Evolutionary conservation across 2,329 filamentous ascomycete species (phyloP), one percentile per base, ranked within the genome.

Genomic region (Claviceps cyperi): DNA sequence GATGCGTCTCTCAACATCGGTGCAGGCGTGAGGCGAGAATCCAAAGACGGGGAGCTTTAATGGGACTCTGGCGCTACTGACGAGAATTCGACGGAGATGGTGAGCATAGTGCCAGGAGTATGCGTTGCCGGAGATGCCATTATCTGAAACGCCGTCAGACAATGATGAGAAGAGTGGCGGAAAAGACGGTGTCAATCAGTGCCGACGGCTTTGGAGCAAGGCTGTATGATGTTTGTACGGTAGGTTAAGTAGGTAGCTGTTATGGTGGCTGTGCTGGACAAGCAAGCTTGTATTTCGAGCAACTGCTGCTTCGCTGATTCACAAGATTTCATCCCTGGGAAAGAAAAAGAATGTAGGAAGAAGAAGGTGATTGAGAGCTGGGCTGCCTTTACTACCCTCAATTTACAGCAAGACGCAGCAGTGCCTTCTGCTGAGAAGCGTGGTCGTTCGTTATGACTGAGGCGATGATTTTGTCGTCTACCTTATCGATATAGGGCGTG

Each of bases 71-170:
- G 2, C 14, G 5, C 6, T 37, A 66, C 71, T 62, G 62, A 73
- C 71, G 69, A 74, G 60, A 92, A 91, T 64, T 92, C 86, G 28
- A 92, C 79, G 5, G 76, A 77, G 56, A 91, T 74, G 21, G 74
- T 63, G 47, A 86, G 67, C 9, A 63, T 64, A 36, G 63, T 56
- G 49, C 41, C 32, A 45, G 50, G 8, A 22, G 32, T 24, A 43
- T 43, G 36, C 32, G 28, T 40, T 32, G 46, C 32, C 35, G 28
- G 15, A 6, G 46, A 7, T 8, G 51, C 36, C 48, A 50, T 50
- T 32, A 9, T 45, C 11, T 24, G 22, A 37, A 37, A 6, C 22
- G 8, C 32, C 35, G n/a, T 11, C 5, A 5, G 50, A 39, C 3
- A 21, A 15, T 9, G 8, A 13, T 24, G 35, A 28, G 32, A 43